phyloP scores from a whole-genome alignment of 1,284 basidiomycete genomes.

The Butyriboletus regius region DNA sequence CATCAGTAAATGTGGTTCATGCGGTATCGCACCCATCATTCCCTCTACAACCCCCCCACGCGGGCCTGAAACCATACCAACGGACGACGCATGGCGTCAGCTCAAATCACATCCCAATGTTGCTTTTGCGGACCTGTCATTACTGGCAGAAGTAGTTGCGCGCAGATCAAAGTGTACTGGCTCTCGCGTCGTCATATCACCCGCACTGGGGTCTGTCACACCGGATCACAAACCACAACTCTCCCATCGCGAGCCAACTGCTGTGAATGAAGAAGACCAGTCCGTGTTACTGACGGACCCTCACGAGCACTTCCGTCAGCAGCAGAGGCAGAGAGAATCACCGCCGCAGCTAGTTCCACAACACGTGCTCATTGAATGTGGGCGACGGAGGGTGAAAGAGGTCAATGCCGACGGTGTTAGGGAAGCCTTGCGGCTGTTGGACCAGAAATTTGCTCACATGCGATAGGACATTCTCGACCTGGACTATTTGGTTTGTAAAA shows the following conservation, averaged over 20 bases:
- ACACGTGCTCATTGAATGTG: conserved; percentile 54
- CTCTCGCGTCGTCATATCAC: conserved; percentile 60
- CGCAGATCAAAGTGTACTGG: conserved; percentile 72
- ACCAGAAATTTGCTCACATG: conserved; percentile 53
- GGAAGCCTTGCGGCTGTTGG: conserved; percentile 71
- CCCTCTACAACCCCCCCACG: conserved; percentile 22
- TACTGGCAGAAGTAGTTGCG: conserved; percentile 83
- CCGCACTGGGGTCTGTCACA: conserved; percentile 46
- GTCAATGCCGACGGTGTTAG: conserved; percentile 72
- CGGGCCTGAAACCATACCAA: conserved; percentile 58
- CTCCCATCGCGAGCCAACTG: conserved; percentile 10
- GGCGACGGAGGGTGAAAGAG: conserved; percentile 56
- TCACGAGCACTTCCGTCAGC: conserved; percentile 46
- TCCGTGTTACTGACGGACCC: conserved; percentile 47
- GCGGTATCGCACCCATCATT: conserved; percentile 31
- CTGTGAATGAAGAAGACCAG: conserved; percentile 23
- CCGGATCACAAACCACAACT: conserved; percentile 35
- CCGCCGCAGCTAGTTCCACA: conserved; percentile 53
- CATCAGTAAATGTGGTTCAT: conserved; percentile 27
- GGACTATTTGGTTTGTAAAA: conserved; percentile 1
- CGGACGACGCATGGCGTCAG: conserved; percentile 77
- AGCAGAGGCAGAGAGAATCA: conserved; percentile 38
- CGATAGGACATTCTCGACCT: conserved; percentile 14
- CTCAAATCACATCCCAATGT: conserved; percentile 85
- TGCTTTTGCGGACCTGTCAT: conserved; percentile 69